Evolutionary conservation across 345 rosid genomes (phyloP).

Genomic region (Euphorbia tirucalli): DNA sequence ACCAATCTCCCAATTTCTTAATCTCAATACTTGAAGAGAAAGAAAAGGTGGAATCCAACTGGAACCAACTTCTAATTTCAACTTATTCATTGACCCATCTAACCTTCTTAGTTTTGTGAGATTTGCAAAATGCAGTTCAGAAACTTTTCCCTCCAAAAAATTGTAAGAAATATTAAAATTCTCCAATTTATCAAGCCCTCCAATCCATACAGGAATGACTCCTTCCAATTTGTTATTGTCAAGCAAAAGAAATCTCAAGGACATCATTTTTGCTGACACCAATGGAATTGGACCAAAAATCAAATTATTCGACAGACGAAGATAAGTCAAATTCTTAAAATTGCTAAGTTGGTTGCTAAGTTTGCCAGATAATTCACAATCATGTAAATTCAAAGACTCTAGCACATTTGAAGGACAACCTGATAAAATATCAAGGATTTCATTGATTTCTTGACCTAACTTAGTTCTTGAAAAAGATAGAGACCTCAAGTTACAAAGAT

Average conservation of each 20-base stretch:
- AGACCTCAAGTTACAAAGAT: conserved; percentile 17
- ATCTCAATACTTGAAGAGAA: not conserved
- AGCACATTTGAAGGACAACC: not conserved
- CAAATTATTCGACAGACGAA: conserved; percentile 5
- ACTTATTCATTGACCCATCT: not conserved
- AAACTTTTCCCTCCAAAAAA: conserved; percentile 19
- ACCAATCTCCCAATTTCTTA: conserved; percentile 6
- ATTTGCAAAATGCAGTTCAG: conserved; percentile 26
- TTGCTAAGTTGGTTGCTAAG: conserved; percentile 8
- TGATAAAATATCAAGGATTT: not conserved
- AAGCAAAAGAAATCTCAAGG: not conserved
- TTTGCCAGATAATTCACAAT: conserved; percentile 12
- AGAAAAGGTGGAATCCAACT: conserved; percentile 5
- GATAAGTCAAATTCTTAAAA: conserved; percentile 8
- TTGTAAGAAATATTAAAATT: conserved; percentile 4
- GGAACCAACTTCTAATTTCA: not conserved
- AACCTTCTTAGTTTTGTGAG: conserved; percentile 13
- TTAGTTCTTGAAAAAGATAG: not conserved
- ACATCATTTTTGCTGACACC: not conserved
- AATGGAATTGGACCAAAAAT: conserved; percentile 29
- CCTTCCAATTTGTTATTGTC: conserved; percentile 11
- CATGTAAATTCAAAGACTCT: not conserved
- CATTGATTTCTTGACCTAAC: not conserved
- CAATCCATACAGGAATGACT: conserved; percentile 18
- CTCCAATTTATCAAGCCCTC: conserved; percentile 14